Evolutionary conservation across 176 grass and related monocot genomes (phyloP).

Genomic region (Puccinellia tenuiflora): DNA sequence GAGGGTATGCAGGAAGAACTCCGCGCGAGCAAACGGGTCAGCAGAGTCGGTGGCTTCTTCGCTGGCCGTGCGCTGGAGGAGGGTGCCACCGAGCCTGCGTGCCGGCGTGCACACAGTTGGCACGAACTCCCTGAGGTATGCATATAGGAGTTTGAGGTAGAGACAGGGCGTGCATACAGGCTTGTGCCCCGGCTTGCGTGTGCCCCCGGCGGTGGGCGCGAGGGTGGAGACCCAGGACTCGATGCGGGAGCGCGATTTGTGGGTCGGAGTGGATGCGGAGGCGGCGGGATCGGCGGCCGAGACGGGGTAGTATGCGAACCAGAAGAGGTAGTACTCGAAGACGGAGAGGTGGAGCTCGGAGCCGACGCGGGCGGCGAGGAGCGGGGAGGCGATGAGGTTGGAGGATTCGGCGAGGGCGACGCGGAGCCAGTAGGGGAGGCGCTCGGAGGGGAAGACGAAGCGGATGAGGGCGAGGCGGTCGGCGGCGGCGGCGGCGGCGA

Average conservation of each 20-base stretch:
- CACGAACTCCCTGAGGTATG: background rate
- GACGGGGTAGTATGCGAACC: conserved; percentile 10
- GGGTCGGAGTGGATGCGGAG: background rate
- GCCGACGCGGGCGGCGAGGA: conserved; percentile 4
- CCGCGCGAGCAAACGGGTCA: background rate
- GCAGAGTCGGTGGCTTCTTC: background rate
- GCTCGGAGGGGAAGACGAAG: conserved; percentile 14
- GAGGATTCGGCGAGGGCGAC: background rate
- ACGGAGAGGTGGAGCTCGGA: conserved; percentile 11
- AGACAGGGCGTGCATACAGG: background rate
- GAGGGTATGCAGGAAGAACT: conserved; percentile 2
- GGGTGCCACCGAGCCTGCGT: background rate
- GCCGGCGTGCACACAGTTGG: background rate
- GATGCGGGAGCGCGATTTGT: conserved; percentile 13
- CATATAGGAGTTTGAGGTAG: background rate
- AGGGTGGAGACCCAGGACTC: conserved; percentile 16
- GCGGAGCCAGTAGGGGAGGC: conserved; percentile 14
- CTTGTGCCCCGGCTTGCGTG: background rate
- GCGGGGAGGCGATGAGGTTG: background rate
- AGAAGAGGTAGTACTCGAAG: conserved; percentile 16
- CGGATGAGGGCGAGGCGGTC: conserved; percentile 12
- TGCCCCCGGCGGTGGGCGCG: background rate
- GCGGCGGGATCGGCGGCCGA: background rate
- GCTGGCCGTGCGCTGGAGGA: background rate
- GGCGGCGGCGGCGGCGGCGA: background rate